phyloP scores from a whole-genome alignment of 2,329 filamentous ascomycete genomes.

The Aspergillus sclerotialis region DNA sequence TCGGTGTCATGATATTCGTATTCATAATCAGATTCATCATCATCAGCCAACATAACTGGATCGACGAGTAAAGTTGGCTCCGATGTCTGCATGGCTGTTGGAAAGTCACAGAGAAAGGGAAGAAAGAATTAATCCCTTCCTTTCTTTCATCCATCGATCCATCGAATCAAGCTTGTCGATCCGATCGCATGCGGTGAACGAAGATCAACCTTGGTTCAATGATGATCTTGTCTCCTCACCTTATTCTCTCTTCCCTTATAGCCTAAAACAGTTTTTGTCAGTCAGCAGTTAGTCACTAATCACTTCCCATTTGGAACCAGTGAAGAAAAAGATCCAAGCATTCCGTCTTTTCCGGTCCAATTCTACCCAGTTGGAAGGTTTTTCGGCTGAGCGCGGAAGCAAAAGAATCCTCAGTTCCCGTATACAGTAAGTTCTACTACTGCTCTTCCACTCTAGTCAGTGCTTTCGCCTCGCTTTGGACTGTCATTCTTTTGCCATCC shows the following conservation, averaged over 20 bases:
- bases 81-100: slow-evolving; percentile 7
- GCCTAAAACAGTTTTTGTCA: too few species aligned
- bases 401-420: too few species aligned
- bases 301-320: too few species aligned
- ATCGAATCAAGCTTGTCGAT: background rate
- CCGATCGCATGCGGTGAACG: background rate
- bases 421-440: too few species aligned
- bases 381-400: slow-evolving; percentile 17
- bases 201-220: too few species aligned
- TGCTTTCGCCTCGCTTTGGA: too few species aligned
- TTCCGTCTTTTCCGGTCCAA: background rate
- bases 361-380: too few species aligned
- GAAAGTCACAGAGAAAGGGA: background rate
- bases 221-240: too few species aligned
- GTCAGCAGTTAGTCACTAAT: too few species aligned
- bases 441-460: too few species aligned
- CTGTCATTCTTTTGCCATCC: slow-evolving; percentile 9
- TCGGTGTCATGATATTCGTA: slow-evolving; percentile 53
- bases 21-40: slow-evolving; percentile 50
- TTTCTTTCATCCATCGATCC: too few species aligned
- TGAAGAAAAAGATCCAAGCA: background rate
- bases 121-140: background rate
- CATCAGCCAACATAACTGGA: slow-evolving; percentile 24
- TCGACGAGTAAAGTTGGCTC: slow-evolving; percentile 18
- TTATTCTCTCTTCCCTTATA: too few species aligned